Evolutionary conservation across 2,329 filamentous ascomycete species (phyloP).

Genomic region (Gnomoniopsis smithogilvyi): DNA sequence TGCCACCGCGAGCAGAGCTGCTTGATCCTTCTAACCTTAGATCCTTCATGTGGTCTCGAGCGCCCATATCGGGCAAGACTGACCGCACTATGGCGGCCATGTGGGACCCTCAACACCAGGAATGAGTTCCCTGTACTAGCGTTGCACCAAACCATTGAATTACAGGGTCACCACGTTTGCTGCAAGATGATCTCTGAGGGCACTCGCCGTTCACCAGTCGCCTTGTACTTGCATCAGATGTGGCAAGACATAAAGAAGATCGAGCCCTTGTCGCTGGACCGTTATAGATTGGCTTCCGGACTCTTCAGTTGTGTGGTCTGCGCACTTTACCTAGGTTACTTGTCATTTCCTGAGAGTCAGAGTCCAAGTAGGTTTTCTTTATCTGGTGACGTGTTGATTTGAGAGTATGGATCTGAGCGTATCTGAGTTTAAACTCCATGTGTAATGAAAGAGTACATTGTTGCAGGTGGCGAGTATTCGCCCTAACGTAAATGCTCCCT

Average conservation of each 20-base stretch:
- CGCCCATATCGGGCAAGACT: conserved; percentile 5
- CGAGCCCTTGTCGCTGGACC: neutral
- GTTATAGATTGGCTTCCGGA: conserved; percentile 1
- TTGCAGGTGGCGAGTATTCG: too few species aligned
- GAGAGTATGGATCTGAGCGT: too few species aligned
- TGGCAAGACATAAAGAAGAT: neutral
- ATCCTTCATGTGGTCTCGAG: neutral
- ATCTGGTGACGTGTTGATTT: too few species aligned
- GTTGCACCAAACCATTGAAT: neutral
- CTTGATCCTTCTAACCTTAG: conserved; percentile 2
- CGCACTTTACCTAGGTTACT: neutral
- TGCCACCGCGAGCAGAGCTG: neutral
- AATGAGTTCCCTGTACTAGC: neutral
- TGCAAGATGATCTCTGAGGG: neutral
- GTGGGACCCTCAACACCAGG: conserved; percentile 1
- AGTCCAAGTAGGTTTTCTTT: too few species aligned
- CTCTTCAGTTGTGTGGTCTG: neutral
- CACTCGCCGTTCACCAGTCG: neutral
- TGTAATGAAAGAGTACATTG: too few species aligned
- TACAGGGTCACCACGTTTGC: neutral
- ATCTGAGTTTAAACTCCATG: too few species aligned
- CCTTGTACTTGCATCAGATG: neutral
- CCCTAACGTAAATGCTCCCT: too few species aligned
- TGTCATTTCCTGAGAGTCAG: too few species aligned
- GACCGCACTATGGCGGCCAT: neutral